phyloP scores from a whole-genome alignment of 2,329 filamentous ascomycete species.

The Alternaria triticina region DNA sequence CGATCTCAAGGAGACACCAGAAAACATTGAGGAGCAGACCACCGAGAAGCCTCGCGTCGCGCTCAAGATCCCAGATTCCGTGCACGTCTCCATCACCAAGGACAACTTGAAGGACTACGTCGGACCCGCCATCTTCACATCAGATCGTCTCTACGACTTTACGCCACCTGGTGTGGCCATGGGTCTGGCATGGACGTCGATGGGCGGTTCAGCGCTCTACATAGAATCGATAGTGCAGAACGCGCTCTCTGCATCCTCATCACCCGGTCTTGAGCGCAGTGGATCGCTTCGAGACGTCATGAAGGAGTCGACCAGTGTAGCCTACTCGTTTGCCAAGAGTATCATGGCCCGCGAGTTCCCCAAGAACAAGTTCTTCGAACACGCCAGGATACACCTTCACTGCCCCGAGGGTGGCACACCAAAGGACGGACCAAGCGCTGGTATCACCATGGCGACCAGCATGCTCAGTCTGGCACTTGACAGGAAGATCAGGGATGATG shows the following conservation, averaged over 20 bases:
- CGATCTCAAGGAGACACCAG: conserved; percentile 67
- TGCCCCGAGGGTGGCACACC: conserved; percentile 95
- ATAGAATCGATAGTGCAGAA: conserved; percentile 95
- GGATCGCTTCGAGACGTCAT: conserved; percentile 96
- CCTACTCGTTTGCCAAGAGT: conserved; percentile 94
- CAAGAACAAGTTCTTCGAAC: conserved; percentile 94
- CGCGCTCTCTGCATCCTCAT: conserved; percentile 73
- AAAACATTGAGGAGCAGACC: conserved; percentile 63
- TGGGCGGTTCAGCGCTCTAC: conserved; percentile 95
- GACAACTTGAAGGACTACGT: conserved; percentile 96
- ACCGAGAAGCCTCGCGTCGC: conserved; percentile 73
- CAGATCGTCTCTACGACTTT: conserved; percentile 91
- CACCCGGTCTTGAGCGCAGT: conserved; percentile 85
- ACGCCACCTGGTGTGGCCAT: conserved; percentile 95
- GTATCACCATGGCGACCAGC: conserved; percentile 98
- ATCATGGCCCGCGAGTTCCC: conserved; percentile 84
- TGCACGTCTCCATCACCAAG: conserved; percentile 85
- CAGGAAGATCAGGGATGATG: conserved; percentile 76
- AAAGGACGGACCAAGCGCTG: conserved; percentile 81
- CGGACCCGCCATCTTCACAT: conserved; percentile 92
- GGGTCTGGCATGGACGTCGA: conserved; percentile 97
- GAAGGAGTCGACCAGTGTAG: conserved; percentile 96
- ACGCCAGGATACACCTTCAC: conserved; percentile 92
- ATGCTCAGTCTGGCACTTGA: conserved; percentile 85
- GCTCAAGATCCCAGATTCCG: conserved; percentile 82